These are phyloP conservation scores for Colletotrichum trifolii DNA, from an alignment of 2,329 filamentous ascomycete genomes.

Conservation along the genomic window DNA sequence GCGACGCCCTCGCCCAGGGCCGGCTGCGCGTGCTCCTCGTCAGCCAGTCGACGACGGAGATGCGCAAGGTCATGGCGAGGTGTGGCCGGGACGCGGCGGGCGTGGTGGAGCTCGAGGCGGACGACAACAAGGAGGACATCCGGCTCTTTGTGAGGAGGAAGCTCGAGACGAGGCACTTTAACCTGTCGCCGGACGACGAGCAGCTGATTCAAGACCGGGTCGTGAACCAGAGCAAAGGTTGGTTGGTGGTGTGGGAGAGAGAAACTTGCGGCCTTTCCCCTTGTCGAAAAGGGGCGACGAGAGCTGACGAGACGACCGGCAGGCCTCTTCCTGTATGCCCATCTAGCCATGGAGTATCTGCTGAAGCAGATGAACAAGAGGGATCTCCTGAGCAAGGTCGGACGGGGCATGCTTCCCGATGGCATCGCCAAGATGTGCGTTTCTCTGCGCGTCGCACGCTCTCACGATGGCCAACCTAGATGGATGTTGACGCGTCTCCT, in stretches of 20 bases:
- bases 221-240: constrained; percentile 28
- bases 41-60: constrained; percentile 44
- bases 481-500: no score
- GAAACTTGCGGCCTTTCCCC: no score
- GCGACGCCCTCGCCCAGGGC: constrained; percentile 39
- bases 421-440: constrained; percentile 6
- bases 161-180: constrained; percentile 7
- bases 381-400: constrained; percentile 39
- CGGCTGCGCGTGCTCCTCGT: constrained; percentile 46
- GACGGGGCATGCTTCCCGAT: constrained; percentile 32
- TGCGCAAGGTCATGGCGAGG: constrained; percentile 40
- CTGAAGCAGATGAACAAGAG: constrained; percentile 37
- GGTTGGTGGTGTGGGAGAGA: background rate
- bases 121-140: constrained; percentile 29
- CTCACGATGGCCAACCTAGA: no score
- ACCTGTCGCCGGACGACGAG: constrained; percentile 1
- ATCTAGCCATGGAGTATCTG: constrained; percentile 45
- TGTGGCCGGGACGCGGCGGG: constrained; percentile 36
- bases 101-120: constrained; percentile 45
- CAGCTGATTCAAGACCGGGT: constrained; percentile 26
- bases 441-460: no score
- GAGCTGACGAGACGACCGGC: background rate
- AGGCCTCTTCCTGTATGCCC: constrained; percentile 48
- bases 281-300: no score
- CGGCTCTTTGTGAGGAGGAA: constrained; percentile 18